A percentile compares a stretch with the other conserved stretches of the same genome.
phyloP scores from a whole-genome alignment of 2,329 filamentous ascomycete genomes.

The Pseudopithomyces chartarum region DNA sequence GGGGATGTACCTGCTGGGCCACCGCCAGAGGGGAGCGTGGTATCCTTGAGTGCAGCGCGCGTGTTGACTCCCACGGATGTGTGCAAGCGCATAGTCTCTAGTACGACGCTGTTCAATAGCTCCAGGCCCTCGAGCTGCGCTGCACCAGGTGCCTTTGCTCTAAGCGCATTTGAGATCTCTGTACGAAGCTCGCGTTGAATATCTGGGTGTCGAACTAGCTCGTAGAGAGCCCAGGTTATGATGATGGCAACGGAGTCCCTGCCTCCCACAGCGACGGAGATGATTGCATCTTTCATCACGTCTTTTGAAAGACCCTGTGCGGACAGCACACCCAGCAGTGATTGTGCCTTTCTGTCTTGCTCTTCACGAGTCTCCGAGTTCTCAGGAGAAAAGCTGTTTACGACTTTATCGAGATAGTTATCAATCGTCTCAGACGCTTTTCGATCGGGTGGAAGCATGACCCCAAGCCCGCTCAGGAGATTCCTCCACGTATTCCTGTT shows the following conservation, averaged over 20 bases:
- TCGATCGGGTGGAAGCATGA: not conserved
- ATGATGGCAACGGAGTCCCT: not conserved
- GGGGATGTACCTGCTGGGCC: conserved; percentile 23
- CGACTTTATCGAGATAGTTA: not conserved
- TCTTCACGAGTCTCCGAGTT: not conserved
- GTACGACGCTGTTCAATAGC: not conserved
- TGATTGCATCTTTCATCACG: not conserved
- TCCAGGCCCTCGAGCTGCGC: not conserved
- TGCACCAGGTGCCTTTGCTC: not conserved
- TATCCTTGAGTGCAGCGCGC: conserved; percentile 21
- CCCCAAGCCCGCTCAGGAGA: not conserved
- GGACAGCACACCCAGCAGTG: not conserved
- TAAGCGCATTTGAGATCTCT: not conserved
- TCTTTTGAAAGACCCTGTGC: not conserved
- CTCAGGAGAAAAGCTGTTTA: not conserved
- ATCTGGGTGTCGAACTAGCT: not conserved
- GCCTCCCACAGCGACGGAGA: not conserved
- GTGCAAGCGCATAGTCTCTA: not conserved
- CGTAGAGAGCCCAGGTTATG: not conserved
- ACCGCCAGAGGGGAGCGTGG: conserved; percentile 26
- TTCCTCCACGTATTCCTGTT: conserved; percentile 10
- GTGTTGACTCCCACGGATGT: conserved; percentile 16
- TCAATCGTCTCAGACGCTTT: not conserved
- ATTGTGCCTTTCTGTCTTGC: not conserved
- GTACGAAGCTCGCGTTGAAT: not conserved